Percentiles rank a stretch among this genome's conserved stretches.
phyloP scores from a whole-genome alignment of 345 rosid species.

The Bruguiera parviflora region DNA sequence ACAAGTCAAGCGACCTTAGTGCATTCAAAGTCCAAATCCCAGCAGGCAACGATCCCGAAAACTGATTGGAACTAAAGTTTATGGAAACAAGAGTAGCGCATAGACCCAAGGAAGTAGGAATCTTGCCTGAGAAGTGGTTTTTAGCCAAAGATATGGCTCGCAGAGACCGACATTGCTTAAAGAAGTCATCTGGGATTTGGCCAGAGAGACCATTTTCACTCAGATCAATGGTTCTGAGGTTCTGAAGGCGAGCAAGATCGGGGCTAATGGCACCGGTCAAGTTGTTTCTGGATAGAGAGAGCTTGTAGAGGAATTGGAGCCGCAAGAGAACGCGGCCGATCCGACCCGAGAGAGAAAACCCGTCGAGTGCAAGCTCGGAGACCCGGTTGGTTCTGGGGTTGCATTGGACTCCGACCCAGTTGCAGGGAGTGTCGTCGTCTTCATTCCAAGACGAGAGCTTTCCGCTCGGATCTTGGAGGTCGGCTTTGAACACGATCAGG shows the following conservation, averaged over 20 bases:
- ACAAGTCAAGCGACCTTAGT: conserved; percentile 71
- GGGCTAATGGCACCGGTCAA: conserved; percentile 60
- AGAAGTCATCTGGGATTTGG: conserved; percentile 58
- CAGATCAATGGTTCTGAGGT: conserved; percentile 51
- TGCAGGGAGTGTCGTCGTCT: conserved; percentile 29
- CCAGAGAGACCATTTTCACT: conserved; percentile 69
- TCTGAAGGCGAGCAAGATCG: conserved; percentile 41
- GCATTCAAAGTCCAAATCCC: conserved; percentile 73
- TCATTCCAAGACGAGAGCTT: conserved; percentile 33
- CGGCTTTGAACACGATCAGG: conserved; percentile 29
- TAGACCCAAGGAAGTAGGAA: conserved; percentile 65
- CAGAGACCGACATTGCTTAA: conserved; percentile 75
- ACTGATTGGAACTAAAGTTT: conserved; percentile 62
- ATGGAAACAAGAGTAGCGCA: conserved; percentile 69
- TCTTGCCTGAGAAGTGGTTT: conserved; percentile 66
- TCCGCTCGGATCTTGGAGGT: conserved; percentile 29
- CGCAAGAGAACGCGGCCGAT: conserved; percentile 27
- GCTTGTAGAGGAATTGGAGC: conserved; percentile 24
- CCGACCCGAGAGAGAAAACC: conserved; percentile 29
- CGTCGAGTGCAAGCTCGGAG: conserved; percentile 25
- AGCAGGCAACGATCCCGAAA: conserved; percentile 62
- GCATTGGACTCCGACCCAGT: conserved; percentile 28
- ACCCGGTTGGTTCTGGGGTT: conserved; percentile 35
- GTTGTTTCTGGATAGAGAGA: conserved; percentile 56
- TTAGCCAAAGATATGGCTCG: conserved; percentile 63